Evolutionary conservation across 768 basidiomycete species (phyloP), one percentile per base, ranked within the genome.

Genomic region (Leccinum rimulosum): DNA sequence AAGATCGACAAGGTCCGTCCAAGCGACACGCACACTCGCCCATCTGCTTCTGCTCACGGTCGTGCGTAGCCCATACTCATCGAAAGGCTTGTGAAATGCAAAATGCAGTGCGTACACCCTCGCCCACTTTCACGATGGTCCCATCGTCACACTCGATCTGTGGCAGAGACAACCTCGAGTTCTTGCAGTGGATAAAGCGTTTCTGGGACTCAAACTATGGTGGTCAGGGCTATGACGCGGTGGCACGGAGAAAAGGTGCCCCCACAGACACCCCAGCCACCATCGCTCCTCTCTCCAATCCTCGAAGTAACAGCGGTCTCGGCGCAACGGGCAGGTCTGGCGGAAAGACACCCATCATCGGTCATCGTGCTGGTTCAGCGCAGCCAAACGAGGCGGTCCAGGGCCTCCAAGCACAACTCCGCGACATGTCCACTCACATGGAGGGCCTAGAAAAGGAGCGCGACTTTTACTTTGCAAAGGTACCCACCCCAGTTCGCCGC

Each of bases 391-490:
- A 90, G 63, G 82, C 84, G 30, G 70, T 95, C 7, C 79, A 85
- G 61, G 79, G 79, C 45, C 75, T 96, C 57, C 90, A 89, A 62
- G 75, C 77, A 1, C 93, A 98, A 73, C 78, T 97, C 56, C 82
- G 84, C 62, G 97, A 98, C 62, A 80, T 97, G 78, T 84, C 84
- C 36, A 72, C 78, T 0, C 89, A 93, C 68, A 77, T 97, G 63
- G 94, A 95, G 70, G 91, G 92, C 1, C 77, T 98, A 40, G 95
- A 98, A 80, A 98, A 95, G 79, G 97, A 99, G 76, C 79, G 95
- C 50, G 95, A 98, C 73, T 98, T 99, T 74, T 99, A 99, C 76
- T 99, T 98, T 74, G 87, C 90, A 68, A 99, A 98, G 85, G 95
- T 96, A 65, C 50, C 81, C 2, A 9, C 17, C 43, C 60, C 31